A percentile compares a stretch with the other conserved stretches of the same genome.
phyloP scores from a whole-genome alignment of 805 yeast genomes.

The Starmera quercuum region DNA sequence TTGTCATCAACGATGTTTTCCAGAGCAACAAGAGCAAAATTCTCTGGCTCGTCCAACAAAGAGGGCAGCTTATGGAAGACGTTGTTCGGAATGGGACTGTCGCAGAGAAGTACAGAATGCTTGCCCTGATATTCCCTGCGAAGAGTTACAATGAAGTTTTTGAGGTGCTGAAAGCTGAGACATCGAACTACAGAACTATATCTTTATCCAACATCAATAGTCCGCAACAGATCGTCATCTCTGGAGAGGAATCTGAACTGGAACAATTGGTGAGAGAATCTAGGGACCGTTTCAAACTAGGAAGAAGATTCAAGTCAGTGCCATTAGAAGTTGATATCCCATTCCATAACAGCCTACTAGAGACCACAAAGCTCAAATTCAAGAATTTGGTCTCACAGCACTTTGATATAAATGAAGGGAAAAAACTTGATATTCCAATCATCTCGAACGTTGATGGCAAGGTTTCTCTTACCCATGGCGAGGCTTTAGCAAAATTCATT shows the following conservation, averaged over 20 bases:
- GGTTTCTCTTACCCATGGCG: conserved; percentile 15
- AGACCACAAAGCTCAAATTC: conserved; percentile 22
- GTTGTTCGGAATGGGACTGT: conserved; percentile 10
- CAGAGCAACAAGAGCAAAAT: conserved; percentile 6
- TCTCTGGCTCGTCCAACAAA: conserved; percentile 19
- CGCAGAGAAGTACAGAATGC: conserved; percentile 23
- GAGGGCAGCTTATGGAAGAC: conserved; percentile 33
- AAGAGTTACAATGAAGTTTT: conserved; percentile 16
- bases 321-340: conserved; percentile 34
- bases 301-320: conserved; percentile 20
- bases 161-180: conserved; percentile 1
- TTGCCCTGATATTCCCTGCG: conserved; percentile 26
- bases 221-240: conserved; percentile 30
- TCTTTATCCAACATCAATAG: conserved; percentile 37
- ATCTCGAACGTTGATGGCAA: conserved; percentile 30
- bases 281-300: conserved; percentile 10
- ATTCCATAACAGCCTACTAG: conserved; percentile 34
- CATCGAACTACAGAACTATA: conserved; percentile 7
- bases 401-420: conserved; percentile 5
- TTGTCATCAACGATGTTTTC: conserved; percentile 24
- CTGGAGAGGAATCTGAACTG: conserved; percentile 25
- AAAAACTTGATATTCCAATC: conserved; percentile 24
- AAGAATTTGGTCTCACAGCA: conserved; percentile 19
- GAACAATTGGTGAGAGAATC: conserved; percentile 5
- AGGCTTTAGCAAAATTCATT: conserved; percentile 26